phyloP scores from a whole-genome alignment of 176 grass and related monocot genomes.

The Oryza glumipatula region DNA sequence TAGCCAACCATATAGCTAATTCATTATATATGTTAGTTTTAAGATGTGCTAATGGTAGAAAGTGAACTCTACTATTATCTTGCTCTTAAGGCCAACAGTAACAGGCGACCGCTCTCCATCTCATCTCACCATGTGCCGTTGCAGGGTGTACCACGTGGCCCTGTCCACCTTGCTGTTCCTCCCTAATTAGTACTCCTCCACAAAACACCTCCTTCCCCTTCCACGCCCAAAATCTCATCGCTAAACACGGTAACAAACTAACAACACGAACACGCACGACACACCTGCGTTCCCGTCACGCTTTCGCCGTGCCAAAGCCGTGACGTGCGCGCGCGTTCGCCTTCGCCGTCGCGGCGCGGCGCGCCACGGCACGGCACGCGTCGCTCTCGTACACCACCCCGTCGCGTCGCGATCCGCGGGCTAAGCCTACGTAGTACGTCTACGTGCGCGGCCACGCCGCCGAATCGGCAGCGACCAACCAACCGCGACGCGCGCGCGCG shows the following conservation, averaged over 20 bases:
- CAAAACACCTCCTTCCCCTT: neutral
- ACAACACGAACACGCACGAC: neutral
- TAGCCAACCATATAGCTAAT: too few relatives aligned
- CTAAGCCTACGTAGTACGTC: too few relatives aligned
- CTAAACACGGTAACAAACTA: neutral
- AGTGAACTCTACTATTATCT: too few relatives aligned
- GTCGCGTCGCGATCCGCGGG: neutral
- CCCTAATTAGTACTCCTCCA: neutral
- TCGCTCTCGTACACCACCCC: neutral
- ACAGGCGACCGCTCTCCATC: neutral
- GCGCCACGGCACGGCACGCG: neutral
- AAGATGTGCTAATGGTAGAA: too few relatives aligned
- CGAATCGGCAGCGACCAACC: neutral
- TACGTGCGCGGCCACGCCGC: neutral
- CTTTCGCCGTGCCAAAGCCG: conserved; percentile 22
- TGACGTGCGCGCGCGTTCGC: too few relatives aligned
- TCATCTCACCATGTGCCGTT: neutral
- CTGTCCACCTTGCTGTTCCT: neutral
- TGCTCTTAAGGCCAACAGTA: neutral
- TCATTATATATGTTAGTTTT: too few relatives aligned
- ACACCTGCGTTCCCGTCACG: neutral
- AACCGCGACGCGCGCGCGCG: neutral
- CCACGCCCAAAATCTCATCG: neutral
- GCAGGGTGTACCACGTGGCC: conserved; percentile 15
- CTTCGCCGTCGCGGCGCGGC: too few relatives aligned